These are phyloP conservation scores for Austroboletus sp. DNA, from an alignment of 1,284 basidiomycete species.

Conservation along the genomic window DNA sequence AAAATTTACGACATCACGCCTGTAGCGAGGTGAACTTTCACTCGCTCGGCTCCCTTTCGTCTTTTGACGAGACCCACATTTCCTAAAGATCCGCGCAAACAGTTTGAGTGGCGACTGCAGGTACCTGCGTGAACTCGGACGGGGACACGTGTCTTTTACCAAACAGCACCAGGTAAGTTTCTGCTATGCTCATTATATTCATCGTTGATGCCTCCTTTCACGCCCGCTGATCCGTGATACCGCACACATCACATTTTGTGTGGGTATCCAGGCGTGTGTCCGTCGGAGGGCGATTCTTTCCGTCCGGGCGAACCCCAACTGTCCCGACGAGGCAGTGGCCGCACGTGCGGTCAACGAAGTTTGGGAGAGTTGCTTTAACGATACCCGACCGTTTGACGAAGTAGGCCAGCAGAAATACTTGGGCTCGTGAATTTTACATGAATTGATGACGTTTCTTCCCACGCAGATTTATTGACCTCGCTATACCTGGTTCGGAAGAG, in stretches of 20 bases:
- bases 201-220: constrained; percentile 7
- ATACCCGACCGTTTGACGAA: constrained; percentile 96
- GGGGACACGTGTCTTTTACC: constrained; percentile 65
- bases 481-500: background rate
- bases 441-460: constrained; percentile 11
- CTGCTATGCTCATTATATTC: constrained; percentile 10
- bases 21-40: constrained; percentile 70
- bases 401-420: constrained; percentile 38
- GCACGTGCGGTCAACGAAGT: constrained; percentile 69
- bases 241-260: constrained; percentile 1
- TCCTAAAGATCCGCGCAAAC: constrained; percentile 80
- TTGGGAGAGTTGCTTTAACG: constrained; percentile 91
- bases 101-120: constrained; percentile 90
- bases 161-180: constrained; percentile 83
- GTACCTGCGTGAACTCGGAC: constrained; percentile 72
- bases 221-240: constrained; percentile 4
- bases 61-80: constrained; percentile 1
- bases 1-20: constrained; percentile 81
- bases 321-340: constrained; percentile 69
- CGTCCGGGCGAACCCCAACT: constrained; percentile 76
- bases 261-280: constrained; percentile 65
- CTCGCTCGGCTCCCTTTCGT: background rate
- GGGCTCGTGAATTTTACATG: background rate
- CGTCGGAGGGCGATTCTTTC: constrained; percentile 81
- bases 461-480: constrained; percentile 31